Evolutionary conservation across 139 green algal genomes (phyloP).

Genomic region (Chlamydomonas sphaeroides): DNA sequence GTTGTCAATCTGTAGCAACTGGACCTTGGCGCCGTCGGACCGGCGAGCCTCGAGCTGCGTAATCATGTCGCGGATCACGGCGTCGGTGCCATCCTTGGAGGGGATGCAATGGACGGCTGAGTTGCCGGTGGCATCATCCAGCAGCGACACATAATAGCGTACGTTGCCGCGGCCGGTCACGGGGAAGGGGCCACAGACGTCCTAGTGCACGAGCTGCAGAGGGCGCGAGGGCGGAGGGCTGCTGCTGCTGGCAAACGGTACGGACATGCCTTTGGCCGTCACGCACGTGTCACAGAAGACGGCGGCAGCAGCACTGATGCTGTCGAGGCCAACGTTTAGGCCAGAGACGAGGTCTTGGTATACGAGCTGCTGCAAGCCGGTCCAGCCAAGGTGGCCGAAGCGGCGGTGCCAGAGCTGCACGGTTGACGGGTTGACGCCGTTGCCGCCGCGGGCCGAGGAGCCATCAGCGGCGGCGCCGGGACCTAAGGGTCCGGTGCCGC

Average conservation of each 20-base stretch:
- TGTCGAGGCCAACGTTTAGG: too few relatives aligned
- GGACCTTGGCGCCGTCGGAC: too few relatives aligned
- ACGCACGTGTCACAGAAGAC: too few relatives aligned
- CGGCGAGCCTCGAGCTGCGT: background rate
- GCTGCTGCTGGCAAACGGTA: too few relatives aligned
- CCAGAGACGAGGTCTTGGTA: background rate
- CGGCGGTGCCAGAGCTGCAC: too few relatives aligned
- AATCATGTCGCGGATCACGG: background rate
- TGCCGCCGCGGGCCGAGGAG: too few relatives aligned
- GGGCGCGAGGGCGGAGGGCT: too few relatives aligned
- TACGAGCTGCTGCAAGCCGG: background rate
- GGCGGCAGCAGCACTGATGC: too few relatives aligned
- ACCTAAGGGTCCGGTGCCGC: too few relatives aligned
- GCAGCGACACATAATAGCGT: slow-evolving; percentile 22
- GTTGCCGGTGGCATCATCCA: slow-evolving; percentile 27
- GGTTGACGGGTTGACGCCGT: too few relatives aligned
- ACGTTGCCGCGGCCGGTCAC: background rate
- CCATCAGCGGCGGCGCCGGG: too few relatives aligned
- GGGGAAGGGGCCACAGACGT: slow-evolving; percentile 7
- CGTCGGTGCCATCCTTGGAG: background rate
- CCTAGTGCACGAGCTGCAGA: slow-evolving; percentile 30
- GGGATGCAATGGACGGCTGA: background rate
- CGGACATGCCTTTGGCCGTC: too few relatives aligned
- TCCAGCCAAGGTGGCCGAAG: background rate
- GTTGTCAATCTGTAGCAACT: background rate